Conservation (phyloP, 352 stramenopile species). For the Pythium pyrilobum region DNA sequence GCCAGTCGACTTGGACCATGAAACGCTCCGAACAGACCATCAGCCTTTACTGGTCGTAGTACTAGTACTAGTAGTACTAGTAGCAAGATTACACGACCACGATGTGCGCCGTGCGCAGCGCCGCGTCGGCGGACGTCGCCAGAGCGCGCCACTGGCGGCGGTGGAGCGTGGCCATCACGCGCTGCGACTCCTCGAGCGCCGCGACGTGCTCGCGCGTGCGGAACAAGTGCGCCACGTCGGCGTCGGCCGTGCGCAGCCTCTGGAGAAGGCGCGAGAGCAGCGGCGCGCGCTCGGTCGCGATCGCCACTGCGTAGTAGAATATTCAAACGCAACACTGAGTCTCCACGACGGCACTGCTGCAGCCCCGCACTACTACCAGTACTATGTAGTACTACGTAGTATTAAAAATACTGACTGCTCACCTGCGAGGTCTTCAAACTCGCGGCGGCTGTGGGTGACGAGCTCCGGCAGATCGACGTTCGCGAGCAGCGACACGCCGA, state of each 20-base stretch:
- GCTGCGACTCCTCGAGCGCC: constrained; percentile 35
- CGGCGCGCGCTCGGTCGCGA: constrained; percentile 19
- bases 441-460: constrained; percentile 35
- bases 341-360: not conserved
- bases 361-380: too few relatives aligned
- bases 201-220: constrained; percentile 28
- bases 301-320: constrained; percentile 18
- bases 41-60: not conserved
- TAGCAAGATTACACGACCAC: not conserved
- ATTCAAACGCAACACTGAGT: not conserved
- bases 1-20: constrained; percentile 63
- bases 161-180: constrained; percentile 5
- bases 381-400: too few relatives aligned
- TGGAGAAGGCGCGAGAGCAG: constrained; percentile 13
- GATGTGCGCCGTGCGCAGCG: constrained; percentile 2
- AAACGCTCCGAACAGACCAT: constrained; percentile 59
- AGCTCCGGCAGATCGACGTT: constrained; percentile 34
- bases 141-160: not conserved
- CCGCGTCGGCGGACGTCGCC: not conserved
- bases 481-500: constrained; percentile 37
- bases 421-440: constrained; percentile 53
- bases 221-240: constrained; percentile 26
- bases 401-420: not conserved
- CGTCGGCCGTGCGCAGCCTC: constrained; percentile 17
- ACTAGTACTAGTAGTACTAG: not conserved